phyloP scores from a whole-genome alignment of 129 eudicot genomes.

The Apium graveolens region DNA sequence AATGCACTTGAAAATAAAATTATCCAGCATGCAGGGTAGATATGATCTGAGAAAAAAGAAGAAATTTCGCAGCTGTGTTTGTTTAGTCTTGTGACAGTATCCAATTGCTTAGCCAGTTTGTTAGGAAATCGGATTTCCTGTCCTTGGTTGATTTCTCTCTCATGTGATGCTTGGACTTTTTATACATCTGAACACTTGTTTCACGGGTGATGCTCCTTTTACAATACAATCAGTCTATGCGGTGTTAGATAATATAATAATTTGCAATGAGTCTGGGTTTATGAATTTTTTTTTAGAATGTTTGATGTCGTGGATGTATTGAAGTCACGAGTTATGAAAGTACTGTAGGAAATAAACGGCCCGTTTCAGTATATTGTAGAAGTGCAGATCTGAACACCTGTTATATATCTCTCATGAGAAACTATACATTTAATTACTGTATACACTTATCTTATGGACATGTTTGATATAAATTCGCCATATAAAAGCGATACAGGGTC shows the following conservation, averaged over 20 bases:
- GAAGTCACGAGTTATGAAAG: neutral
- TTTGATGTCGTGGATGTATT: neutral
- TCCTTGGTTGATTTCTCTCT: neutral
- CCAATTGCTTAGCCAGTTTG: neutral
- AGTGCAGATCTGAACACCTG: neutral
- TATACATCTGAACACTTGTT: neutral
- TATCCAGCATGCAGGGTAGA: slow-evolving; percentile 39
- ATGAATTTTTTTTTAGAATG: too few relatives aligned
- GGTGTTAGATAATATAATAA: neutral
- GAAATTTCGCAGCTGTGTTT: neutral
- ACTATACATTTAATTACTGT: neutral
- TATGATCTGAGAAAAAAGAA: neutral
- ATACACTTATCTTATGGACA: neutral
- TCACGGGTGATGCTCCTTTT: neutral
- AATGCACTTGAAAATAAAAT: slow-evolving; percentile 52
- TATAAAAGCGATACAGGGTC: neutral
- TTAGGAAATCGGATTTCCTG: neutral
- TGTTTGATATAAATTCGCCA: neutral
- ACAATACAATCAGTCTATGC: neutral
- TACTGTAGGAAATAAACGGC: neutral
- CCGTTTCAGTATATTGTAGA: neutral
- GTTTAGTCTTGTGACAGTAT: neutral
- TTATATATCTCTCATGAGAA: neutral
- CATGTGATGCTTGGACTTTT: neutral
- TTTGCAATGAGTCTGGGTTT: neutral